phyloP scores from a whole-genome alignment of 129 eudicot genomes.

The Mikania micrantha region DNA sequence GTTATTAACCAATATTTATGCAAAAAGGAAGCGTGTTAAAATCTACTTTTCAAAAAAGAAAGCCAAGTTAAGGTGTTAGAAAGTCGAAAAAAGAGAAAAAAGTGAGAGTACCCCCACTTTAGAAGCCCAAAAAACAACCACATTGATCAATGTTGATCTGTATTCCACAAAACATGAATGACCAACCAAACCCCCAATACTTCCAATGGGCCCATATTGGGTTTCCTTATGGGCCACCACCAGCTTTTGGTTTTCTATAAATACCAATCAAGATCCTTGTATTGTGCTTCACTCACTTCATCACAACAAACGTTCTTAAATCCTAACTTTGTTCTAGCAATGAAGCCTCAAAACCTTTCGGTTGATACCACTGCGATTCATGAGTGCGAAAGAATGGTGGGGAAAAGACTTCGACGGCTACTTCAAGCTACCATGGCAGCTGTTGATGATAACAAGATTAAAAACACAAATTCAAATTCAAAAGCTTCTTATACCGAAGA shows the following conservation, averaged over 20 bases:
- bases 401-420: constrained; percentile 39
- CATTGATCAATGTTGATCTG: constrained; percentile 8
- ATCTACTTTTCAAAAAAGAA: no score
- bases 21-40: background rate
- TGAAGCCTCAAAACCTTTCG: constrained; percentile 58
- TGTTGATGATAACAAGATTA: constrained; percentile 5
- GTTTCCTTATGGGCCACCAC: constrained; percentile 8
- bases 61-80: no score
- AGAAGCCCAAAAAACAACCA: constrained; percentile 12
- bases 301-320: background rate
- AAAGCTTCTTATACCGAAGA: constrained; percentile 14
- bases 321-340: constrained; percentile 8
- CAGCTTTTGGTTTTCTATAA: constrained; percentile 10
- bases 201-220: constrained; percentile 8
- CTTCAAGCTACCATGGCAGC: constrained; percentile 23
- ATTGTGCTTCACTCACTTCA: constrained; percentile 14
- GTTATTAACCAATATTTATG: background rate
- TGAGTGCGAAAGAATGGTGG: constrained; percentile 38
- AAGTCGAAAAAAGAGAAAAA: background rate
- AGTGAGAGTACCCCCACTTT: background rate
- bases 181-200: background rate
- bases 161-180: constrained; percentile 19
- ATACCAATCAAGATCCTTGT: constrained; percentile 1
- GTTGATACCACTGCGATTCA: constrained; percentile 40
- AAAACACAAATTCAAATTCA: background rate